Base-by-base conservation (phyloP, 2,329 filamentous ascomycete genomes). In the Trichoderma sp. region DNA sequence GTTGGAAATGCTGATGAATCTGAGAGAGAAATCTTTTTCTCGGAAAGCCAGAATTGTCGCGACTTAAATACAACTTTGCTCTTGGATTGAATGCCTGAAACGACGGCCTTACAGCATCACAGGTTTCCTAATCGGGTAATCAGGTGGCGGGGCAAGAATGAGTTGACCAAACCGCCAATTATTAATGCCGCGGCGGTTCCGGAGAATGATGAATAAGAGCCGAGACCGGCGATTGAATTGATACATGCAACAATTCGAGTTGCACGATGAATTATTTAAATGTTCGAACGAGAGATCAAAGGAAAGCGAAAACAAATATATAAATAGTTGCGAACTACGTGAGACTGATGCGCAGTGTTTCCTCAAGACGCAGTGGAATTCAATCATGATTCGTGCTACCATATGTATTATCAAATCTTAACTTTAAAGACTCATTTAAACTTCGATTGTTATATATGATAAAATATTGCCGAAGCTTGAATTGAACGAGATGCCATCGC, bases 71-170 rank as follows among this genome's bases (percentile, higher is more conserved):
- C 71, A 72, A 24, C 58, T 70, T 58, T 72, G 67, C 67, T 36
- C 21, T 30, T 26, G 24, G 6, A 66, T 36, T 72, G 43, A 72
- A 72, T 72, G 71, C 71, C 71, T 72, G 71, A 72, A 72, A 72
- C 71, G 71, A 72, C 71, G 67, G 71, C 71, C 71, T 72, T 68
- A 72, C 24, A 63, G 21, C 65, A 72, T 72, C 71, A 72, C 71
- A 51, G 66, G 32, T 70, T 72, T 68, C 71, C 63, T 62, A 67
- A 71, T 71, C 56, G 62, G 70, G 70, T 39, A 62, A 53, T 67
- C 61, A 28, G 53, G 70, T 36, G 62, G 70, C 57, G 62, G 70
- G 70, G 39, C 21, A 53, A 5, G 32, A 51, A 58, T 18, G 68
- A 71, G 32, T 43, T 64, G 43, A 63, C 43, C 36, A 18, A 53